Evolutionary conservation across 352 stramenopile species (phyloP).

Genomic region (Phytophthora kernoviae): DNA sequence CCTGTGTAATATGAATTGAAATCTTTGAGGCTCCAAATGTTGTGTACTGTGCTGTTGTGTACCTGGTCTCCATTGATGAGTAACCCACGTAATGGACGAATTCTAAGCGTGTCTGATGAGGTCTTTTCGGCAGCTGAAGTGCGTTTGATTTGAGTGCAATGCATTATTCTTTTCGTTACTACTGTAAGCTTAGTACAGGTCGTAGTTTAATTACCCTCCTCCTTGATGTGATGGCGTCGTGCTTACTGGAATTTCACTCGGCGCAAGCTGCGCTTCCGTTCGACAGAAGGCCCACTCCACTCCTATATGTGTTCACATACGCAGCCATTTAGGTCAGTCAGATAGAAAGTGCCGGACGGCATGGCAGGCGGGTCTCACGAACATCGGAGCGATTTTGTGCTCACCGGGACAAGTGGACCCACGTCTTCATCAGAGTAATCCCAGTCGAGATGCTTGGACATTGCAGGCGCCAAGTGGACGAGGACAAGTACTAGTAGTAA

Average conservation of each 20-base stretch:
- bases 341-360: neutral
- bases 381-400: constrained; percentile 1
- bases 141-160: too few relatives aligned
- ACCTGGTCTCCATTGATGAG: too few relatives aligned
- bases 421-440: constrained; percentile 17
- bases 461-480: neutral
- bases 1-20: neutral
- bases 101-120: too few relatives aligned
- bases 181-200: too few relatives aligned
- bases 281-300: constrained; percentile 57
- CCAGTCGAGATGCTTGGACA: constrained; percentile 19
- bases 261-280: constrained; percentile 25
- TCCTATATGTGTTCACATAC: constrained; percentile 47
- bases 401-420: constrained; percentile 43
- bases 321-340: constrained; percentile 19
- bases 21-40: constrained; percentile 2
- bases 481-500: constrained; percentile 4
- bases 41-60: too few relatives aligned
- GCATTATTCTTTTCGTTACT: neutral
- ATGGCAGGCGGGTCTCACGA: neutral
- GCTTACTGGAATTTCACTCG: constrained; percentile 13
- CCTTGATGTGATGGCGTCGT: neutral
- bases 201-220: too few relatives aligned
- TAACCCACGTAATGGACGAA: too few relatives aligned
- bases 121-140: too few relatives aligned